Evolutionary conservation across 2,329 filamentous ascomycete species (phyloP), one percentile per base, ranked within the genome.

Genomic region (Magnaporthiopsis incrustans): DNA sequence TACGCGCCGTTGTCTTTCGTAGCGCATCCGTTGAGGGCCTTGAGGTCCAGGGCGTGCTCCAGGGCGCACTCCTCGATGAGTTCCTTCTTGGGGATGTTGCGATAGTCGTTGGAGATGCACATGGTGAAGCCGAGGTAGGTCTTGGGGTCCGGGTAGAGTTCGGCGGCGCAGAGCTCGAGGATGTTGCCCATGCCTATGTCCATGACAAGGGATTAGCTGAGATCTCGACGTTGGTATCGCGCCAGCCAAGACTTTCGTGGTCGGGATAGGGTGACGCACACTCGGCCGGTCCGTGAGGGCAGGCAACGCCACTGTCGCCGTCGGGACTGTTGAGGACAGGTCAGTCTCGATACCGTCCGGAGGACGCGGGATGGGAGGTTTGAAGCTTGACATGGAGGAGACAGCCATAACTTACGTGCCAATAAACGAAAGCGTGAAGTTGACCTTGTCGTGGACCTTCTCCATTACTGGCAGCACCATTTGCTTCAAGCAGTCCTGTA

Each of bases 41-140:
- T 82, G 73, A 97, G 92, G 71, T 95, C 89, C 61, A 98, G 87
- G 33, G 91, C 92, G 72, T 97, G 91, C 77, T 98, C 92, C 62
- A 97, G 80, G 3, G 95, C 92, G 74, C 95, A 99, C 73, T 92
- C 87, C 73, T 96, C 84, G 57, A 97, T 83, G 25, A 97, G 82
- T n/a, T 82, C 81, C 62, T 89, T 85, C 44, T 90, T 81, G 2
- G 95, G 94, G 44, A 99, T 97, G 10, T 87, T 76, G 27, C 80
- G 64, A 76, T 93, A 99, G 67, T 92, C 85, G 67, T 82, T 84
- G 27, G 88, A 87, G 65, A 99, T 78, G 78, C 95, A 99, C 84
- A 96, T 95, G 65, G 92, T 89, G 77, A 98, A 99, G 66, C 94
- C 94, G 27, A 99, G 86, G 71, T 89, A 93, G 68, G 88, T 90